Evolutionary conservation across 306 rosid species (phyloP), one percentile per base, ranked within the genome.

Genomic region (Rosa persica): DNA sequence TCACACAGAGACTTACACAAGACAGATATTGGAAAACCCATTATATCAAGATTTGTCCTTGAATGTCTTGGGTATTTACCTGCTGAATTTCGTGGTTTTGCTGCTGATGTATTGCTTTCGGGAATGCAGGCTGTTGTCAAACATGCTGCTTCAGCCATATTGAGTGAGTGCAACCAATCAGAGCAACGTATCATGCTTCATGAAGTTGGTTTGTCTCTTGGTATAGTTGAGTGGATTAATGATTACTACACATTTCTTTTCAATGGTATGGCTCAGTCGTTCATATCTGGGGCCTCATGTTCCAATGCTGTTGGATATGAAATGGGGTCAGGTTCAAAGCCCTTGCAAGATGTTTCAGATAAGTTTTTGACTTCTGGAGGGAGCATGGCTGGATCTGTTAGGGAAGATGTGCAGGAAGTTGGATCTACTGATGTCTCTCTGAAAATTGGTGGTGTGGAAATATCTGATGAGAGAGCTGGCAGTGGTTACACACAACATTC

Each of bases 101-200:
- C 91, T 80, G 81, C 90, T 69, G 87, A 95, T 71, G 82, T 95
- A 73, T 86, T 95, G 80, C 92, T 92, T 57, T 86, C 83, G 67
- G 98, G 93, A 73, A 88, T 92, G 97, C 88, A 76, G 83, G 81
- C 92, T 81, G 81, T 92, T 64, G 64, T 81, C 81, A 89, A 89
- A 81, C 82, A 86, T 82, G 90, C 97, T 79, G 82, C 93, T 80
- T 85, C 93, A 64, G 88, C 89, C 65, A 87, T 95, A 84, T 84
- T 95, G 88, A 70, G 81, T 60, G 98, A 86, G 76, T 91, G 96
- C 87, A 87, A 61, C 76, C 86, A 79, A 78, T 62, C 70, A 77
- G 91, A 88, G 80, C 88, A 92, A 82, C 97, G 85, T 40, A 77
- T 92, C 73, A 88, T 89, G 96, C 97, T 95, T 83, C 98, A 95